phyloP scores from a whole-genome alignment of 495 filamentous ascomycete species.

The Entonaema liquescens region DNA sequence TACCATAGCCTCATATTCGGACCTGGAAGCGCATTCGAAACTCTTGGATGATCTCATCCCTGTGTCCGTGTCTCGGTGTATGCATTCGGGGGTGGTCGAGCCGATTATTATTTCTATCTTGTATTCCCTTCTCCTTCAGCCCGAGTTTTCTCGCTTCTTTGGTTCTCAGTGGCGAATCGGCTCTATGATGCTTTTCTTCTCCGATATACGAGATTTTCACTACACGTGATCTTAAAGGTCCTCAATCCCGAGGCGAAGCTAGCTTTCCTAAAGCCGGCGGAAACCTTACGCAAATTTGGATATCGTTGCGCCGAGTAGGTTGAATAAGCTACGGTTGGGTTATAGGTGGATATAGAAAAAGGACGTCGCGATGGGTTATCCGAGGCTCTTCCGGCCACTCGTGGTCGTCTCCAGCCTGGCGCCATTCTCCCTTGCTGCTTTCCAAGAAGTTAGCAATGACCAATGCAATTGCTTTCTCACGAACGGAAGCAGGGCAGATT shows the following conservation, averaged over 20 bases:
- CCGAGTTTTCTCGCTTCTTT: conserved; percentile 14
- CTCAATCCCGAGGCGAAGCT: conserved; percentile 10
- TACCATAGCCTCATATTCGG: conserved; percentile 27
- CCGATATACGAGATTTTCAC: conserved; percentile 19
- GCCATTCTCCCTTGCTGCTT: conserved; percentile 16
- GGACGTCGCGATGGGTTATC: conserved; percentile 25
- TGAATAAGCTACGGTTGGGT: conserved; percentile 1
- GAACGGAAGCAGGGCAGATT: conserved; percentile 57
- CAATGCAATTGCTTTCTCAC: conserved; percentile 60
- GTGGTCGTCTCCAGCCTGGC: conserved; percentile 29
- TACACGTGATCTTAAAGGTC: conserved; percentile 17
- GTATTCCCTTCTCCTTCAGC: conserved; percentile 10
- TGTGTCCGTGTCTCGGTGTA: conserved; percentile 22
- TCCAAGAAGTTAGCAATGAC: conserved; percentile 27
- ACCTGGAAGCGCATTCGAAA: conserved; percentile 11
- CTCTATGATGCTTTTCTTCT: conserved; percentile 19
- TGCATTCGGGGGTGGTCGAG: neutral
- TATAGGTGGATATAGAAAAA: conserved; percentile 3
- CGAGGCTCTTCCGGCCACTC: conserved; percentile 14
- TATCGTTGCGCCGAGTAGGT: neutral
- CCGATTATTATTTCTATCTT: conserved; percentile 29
- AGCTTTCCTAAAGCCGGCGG: conserved; percentile 5
- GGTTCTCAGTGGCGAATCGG: neutral
- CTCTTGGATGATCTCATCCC: conserved; percentile 25
- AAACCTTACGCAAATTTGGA: conserved; percentile 2